A percentile compares a stretch with the other conserved stretches of the same genome.
phyloP scores from a whole-genome alignment of 306 rosid species.

The Fragaria iinumae region DNA sequence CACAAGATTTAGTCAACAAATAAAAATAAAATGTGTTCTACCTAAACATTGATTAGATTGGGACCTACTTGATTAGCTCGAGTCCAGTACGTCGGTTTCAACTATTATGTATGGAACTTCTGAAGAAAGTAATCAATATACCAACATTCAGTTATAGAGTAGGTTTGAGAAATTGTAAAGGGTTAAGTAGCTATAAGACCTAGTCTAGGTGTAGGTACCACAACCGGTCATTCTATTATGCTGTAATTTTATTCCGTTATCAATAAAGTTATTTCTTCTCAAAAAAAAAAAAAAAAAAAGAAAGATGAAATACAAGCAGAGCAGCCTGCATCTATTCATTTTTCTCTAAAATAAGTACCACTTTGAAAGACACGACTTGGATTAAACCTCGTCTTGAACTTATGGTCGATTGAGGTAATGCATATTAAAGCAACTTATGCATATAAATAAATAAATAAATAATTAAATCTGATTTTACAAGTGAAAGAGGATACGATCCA shows the following conservation, averaged over 20 bases:
- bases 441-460: not conserved
- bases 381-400: slow-evolving; percentile 10
- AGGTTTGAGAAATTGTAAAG: not conserved
- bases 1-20: too few species aligned
- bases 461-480: slow-evolving; percentile 9
- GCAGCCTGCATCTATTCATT: not conserved
- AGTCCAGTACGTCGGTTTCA: too few species aligned
- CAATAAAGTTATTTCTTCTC: too few species aligned
- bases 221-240: too few species aligned
- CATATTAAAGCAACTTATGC: slow-evolving; percentile 8
- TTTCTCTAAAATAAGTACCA: not conserved
- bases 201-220: too few species aligned
- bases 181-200: not conserved
- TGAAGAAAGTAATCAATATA: slow-evolving; percentile 6
- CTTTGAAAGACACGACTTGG: not conserved
- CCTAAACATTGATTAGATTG: too few species aligned
- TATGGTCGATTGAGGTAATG: slow-evolving; percentile 17
- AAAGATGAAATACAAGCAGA: not conserved
- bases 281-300: too few species aligned
- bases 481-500: slow-evolving; percentile 21
- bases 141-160: slow-evolving; percentile 10
- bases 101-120: too few species aligned
- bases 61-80: too few species aligned
- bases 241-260: too few species aligned
- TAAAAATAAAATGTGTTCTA: too few species aligned